Base-by-base conservation (phyloP, 2,329 filamentous ascomycete species). In the Monilinia aucupariae region DNA sequence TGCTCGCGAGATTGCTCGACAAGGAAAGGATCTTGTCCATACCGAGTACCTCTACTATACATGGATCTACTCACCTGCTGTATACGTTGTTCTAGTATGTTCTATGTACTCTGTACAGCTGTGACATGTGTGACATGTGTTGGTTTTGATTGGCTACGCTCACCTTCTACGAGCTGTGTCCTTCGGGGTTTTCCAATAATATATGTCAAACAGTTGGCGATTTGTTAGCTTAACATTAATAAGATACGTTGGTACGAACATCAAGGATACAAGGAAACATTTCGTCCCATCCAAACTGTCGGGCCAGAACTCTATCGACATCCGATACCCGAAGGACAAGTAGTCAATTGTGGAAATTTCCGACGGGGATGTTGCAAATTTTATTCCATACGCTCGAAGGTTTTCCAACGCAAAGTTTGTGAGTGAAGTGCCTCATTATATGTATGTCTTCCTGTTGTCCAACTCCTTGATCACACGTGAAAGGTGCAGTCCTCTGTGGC, bases 271-370 rank as follows among this genome's bases (percentile, higher is more conserved):
- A 32, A 27, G 32, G 47, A 25, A 2, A 45, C 41, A 30, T 47
- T 15, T 56, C 47, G 39, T 45, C 34, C 41, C 41, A 47, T 56
- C 54, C 54, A 47, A 47, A 47, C n/a, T 22, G 54, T 47, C 54
- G 41, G 41, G 41, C 53, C 30, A 45, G 54, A 34, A 17, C 41
- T 56, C 27, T 47, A 34, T n/a, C 49, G 22, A 15, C 1, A 34
- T 45, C 12, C 20, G n/a, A 56, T 47, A 20, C 22, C 54, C 27
- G 13, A 56, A 34, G 41, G 27, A 25, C 41, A 56, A 34, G 17
- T 34, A 34, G 34, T 25, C 37, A n/a, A 25, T 25, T 32, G 37
- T 45, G 22, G 13, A 32, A n/a, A 17, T 45, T 22, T 17, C 27
- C 37, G 12, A n/a, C 25, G 10, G 45, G 27, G 27, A 45, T 32